Evolutionary conservation across 805 yeast genomes (phyloP), one percentile per base, ranked within the genome.

Genomic region (Hanseniaspora taiwanica): DNA sequence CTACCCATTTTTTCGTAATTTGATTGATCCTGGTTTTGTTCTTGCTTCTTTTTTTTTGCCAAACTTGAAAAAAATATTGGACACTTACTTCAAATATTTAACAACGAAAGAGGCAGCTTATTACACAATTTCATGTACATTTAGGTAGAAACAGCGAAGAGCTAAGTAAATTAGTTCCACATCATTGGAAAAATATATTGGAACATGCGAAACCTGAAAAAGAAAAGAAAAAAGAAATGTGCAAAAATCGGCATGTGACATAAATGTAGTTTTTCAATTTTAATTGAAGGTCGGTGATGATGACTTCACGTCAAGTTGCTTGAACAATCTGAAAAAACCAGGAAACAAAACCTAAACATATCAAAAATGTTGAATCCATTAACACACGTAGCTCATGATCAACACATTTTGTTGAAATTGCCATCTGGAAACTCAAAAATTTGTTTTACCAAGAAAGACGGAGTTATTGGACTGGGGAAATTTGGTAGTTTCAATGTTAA

Each of bases 401-500:
- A 53, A 47, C 58, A 52, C 52, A 84, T 74, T 8, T 59, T 89
- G 50, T 58, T 91, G 27, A 70, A 80, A 40, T 66, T 86, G 43
- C 97, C 97, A 0, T 84, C 96, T 2, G 82, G 78, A 39, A 81
- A 82, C 42, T 58, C 77, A 52, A 79, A 83, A 54, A 69, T 87
- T 31, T 75, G 81, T n/a, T 74, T 78, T 48, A 63, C 87, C 44
- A 69, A 67, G 38, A 68, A 72, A 3, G 76, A 72, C 24, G 75
- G 78, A 0, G 56, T 71, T 9, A 69, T 91, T 16, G 74, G 76
- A 41, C 66, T 91, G 47, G 98, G 98, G 2, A 89, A 91, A 56
- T 91, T 89, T 59, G 99, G 99, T 16, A 66, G 80, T 0, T 91
- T 91, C 56, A 63, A 69, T 23, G 84, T 81, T 2, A 74, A 78